Evolutionary conservation across 176 grass and related monocot species (phyloP), one percentile per base, ranked within the genome.

Genomic region (Bolboschoenus planiculmis): DNA sequence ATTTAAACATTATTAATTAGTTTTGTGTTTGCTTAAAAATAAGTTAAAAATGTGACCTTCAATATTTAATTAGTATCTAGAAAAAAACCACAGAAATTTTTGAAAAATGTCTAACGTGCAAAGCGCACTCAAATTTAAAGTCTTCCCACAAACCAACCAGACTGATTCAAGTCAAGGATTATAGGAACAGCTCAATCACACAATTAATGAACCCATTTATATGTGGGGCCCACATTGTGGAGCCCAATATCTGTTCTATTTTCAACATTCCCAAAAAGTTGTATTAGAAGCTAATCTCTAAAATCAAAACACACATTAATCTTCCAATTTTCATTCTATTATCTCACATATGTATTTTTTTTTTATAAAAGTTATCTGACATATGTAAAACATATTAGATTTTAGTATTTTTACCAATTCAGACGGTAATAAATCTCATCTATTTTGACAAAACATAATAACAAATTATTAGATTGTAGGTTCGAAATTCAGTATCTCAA

Each of bases 101-200:
- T 23, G 13, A 26, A 71, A 71, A n/a, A 20, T 21, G 1, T 71
- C 23, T 21, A 74, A 75, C 42, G 71, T 75, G 71, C 42, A 75
- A 50, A 50, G 71, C n/a, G 11, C 71, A 16, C 71, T 48, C 1
- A 74, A 48, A 74, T 29, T 47, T 26, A 13, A 21, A 20, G 0
- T 46, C 21, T n/a, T 3, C 29, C 2, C 20, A 46, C 20, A 73
- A n/a, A 26, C 10, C 42, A 74, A 37, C 4, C 16, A 18, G 70
- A 68, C 34, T n/a, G 35, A 68, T 79, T 56, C 55, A 81, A 29
- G 56, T 79, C 76, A 51, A 77, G 18, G 0, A 3, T 15, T 26
- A 77, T 47, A 51, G 18, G 24, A 72, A 5, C 39, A 72, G n/a
- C n/a, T n/a, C n/a, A 80, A 80, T 80, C 31, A 58, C 74, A 54